phyloP scores from a whole-genome alignment of 306 rosid species.

The Ormosia semicastrata region DNA sequence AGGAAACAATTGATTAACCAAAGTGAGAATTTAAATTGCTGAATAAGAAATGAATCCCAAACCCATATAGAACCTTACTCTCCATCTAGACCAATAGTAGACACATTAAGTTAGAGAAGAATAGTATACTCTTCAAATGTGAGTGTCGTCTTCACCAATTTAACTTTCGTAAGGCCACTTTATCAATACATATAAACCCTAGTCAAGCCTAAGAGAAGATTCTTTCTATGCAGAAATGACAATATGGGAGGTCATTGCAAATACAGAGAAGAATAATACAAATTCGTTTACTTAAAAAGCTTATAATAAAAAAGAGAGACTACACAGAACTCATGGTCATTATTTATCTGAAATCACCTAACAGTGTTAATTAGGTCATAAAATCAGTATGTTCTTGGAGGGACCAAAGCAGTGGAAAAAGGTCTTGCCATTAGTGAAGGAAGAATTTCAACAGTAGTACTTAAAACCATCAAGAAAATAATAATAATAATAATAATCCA shows the following conservation, averaged over 20 bases:
- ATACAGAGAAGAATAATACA: background rate
- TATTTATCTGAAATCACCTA: background rate
- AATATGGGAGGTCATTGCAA: background rate
- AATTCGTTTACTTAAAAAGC: background rate
- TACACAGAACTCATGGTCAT: background rate
- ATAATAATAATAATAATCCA: background rate
- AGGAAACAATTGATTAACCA: slow-evolving; percentile 22
- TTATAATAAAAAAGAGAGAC: background rate
- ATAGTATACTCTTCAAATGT: background rate
- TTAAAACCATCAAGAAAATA: background rate
- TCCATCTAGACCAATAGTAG: slow-evolving; percentile 19
- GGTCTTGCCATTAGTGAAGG: background rate
- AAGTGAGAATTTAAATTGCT: background rate
- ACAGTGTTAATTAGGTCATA: background rate
- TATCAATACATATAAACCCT: slow-evolving; percentile 29
- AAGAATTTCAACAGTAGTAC: background rate
- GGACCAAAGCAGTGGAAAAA: background rate
- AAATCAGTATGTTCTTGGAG: background rate
- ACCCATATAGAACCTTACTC: background rate
- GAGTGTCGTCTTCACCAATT: slow-evolving; percentile 5
- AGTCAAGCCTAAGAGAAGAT: slow-evolving; percentile 1
- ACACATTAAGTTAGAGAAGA: slow-evolving; percentile 16
- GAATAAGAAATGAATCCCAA: background rate
- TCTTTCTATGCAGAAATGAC: slow-evolving; percentile 22
- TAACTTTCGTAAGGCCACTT: slow-evolving; percentile 24